Percentiles rank a stretch among this genome's conserved stretches.
Conservation (phyloP, 805 yeast species). For the Brettanomyces sp. region DNA sequence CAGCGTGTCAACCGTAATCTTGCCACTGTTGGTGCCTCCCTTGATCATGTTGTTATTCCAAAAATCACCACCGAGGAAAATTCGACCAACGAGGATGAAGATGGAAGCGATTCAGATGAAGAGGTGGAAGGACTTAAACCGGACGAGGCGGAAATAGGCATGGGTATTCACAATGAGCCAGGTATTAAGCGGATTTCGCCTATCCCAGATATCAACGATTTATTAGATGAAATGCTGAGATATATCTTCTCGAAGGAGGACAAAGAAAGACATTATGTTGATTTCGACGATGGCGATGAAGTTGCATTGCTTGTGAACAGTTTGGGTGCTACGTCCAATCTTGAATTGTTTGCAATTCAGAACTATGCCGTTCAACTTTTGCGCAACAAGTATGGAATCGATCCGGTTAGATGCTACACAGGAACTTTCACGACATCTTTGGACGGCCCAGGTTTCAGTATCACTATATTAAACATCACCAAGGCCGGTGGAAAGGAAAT, state of each 20-base stretch:
- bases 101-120: constrained; percentile 27
- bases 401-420: constrained; percentile 59
- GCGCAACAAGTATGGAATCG: constrained; percentile 40
- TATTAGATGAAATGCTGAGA: constrained; percentile 50
- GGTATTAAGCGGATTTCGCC: constrained; percentile 59
- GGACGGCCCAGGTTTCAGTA: constrained; percentile 85
- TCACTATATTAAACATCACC: constrained; percentile 68
- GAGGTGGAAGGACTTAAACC: constrained; percentile 33
- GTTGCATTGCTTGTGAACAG: constrained; percentile 72
- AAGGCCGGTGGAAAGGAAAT: constrained; percentile 37
- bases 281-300: constrained; percentile 48
- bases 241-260: constrained; percentile 56
- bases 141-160: constrained; percentile 78
- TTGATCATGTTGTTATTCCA: constrained; percentile 87
- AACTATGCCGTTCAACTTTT: constrained; percentile 47
- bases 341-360: constrained; percentile 69
- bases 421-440: constrained; percentile 85
- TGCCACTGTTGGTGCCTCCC: constrained; percentile 83
- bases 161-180: constrained; percentile 95
- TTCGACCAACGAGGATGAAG: constrained; percentile 38
- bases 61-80: neutral
- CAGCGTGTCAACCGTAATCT: constrained; percentile 49
- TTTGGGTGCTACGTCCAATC: constrained; percentile 79
- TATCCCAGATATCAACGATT: constrained; percentile 60
- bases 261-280: constrained; percentile 72